Percentiles rank a stretch among this genome's conserved stretches.
phyloP scores from a whole-genome alignment of 2,329 filamentous ascomycete genomes.

The Ascomycota sp. region DNA sequence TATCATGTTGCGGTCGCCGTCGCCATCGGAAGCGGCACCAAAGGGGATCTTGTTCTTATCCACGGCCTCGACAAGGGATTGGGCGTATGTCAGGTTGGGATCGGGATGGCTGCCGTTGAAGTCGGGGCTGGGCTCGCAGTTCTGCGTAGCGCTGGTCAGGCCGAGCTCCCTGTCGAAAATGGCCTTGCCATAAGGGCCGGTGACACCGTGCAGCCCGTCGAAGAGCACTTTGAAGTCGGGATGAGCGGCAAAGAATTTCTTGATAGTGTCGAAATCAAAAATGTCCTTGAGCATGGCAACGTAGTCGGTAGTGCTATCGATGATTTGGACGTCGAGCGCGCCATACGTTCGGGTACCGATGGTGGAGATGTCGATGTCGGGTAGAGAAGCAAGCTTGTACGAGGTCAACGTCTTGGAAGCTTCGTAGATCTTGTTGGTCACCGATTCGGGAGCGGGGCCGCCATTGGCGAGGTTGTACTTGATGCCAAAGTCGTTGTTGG shows the following conservation, averaged over 20 bases:
- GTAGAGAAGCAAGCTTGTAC: slow-evolving; percentile 81
- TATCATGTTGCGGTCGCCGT: slow-evolving; percentile 99
- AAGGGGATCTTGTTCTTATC: slow-evolving; percentile 87
- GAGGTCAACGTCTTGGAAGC: slow-evolving; percentile 73
- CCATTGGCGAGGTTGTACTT: slow-evolving; percentile 98
- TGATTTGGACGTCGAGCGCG: slow-evolving; percentile 76
- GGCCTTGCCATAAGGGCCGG: slow-evolving; percentile 80
- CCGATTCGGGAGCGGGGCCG: slow-evolving; percentile 81
- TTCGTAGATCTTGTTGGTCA: slow-evolving; percentile 96
- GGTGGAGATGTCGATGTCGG: slow-evolving; percentile 63
- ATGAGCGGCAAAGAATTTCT: slow-evolving; percentile 73
- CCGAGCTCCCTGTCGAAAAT: slow-evolving; percentile 93
- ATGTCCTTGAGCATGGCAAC: slow-evolving; percentile 92
- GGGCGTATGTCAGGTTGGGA: slow-evolving; percentile 91
- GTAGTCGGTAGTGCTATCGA: slow-evolving; percentile 87
- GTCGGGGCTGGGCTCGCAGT: slow-evolving; percentile 80
- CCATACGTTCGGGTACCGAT: slow-evolving; percentile 76
- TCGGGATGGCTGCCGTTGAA: slow-evolving; percentile 96
- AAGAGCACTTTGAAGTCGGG: slow-evolving; percentile 93
- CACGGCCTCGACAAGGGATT: slow-evolving; percentile 82
- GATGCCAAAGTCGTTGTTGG: slow-evolving; percentile 92
- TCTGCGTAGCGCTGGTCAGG: slow-evolving; percentile 59
- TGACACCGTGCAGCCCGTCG: slow-evolving; percentile 85
- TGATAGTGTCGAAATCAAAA: slow-evolving; percentile 94
- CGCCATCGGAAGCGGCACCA: slow-evolving; percentile 86